Evolutionary conservation across 257 asterid species (phyloP).

Genomic region (Solanum acaule): DNA sequence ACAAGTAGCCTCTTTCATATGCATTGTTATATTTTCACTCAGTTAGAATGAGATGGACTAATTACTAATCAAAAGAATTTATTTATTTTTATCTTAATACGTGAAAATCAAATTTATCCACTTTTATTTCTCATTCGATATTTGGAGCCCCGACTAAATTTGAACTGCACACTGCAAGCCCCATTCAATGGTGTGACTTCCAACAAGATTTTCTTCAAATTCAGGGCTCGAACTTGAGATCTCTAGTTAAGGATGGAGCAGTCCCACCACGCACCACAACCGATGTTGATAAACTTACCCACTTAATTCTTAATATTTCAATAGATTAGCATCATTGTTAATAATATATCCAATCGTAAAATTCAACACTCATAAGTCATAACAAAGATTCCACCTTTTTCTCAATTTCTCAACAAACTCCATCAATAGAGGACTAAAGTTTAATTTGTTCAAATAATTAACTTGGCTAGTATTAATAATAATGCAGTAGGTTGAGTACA

Average conservation of each 20-base stretch:
- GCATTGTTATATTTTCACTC: too few species aligned
- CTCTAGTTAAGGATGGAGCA: too few species aligned
- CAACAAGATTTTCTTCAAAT: too few species aligned
- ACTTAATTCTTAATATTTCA: background rate
- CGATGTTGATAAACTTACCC: background rate
- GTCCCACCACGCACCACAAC: too few species aligned
- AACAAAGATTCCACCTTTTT: background rate
- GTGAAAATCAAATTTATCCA: background rate
- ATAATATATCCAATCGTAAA: background rate
- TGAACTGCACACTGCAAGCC: too few species aligned
- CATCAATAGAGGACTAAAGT: background rate
- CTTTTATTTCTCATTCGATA: too few species aligned
- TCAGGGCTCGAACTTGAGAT: fast-evolving
- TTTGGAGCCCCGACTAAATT: too few species aligned
- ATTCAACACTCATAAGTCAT: background rate
- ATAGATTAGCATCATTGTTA: background rate
- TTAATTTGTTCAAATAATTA: background rate
- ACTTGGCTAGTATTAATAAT: background rate
- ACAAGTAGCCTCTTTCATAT: background rate
- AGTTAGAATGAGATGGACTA: background rate
- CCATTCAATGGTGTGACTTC: too few species aligned
- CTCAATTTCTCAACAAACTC: background rate
- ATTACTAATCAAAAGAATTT: too few species aligned
- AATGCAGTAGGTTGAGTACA: background rate
- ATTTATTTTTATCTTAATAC: background rate